phyloP scores from a whole-genome alignment of 2,329 filamentous ascomycete species.

The Alternaria arborescens region DNA sequence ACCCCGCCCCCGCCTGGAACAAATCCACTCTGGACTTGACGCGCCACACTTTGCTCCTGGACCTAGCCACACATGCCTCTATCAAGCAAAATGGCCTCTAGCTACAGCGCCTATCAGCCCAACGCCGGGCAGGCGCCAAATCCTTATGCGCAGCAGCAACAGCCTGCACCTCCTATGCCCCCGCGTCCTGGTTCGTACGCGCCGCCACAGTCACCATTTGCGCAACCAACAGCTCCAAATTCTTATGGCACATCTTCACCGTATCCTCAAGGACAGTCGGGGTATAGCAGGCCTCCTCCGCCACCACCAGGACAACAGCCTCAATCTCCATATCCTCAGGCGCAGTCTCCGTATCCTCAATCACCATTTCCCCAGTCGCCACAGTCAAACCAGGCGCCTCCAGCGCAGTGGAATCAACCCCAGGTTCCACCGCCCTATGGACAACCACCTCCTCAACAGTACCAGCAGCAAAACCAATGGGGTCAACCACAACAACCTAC shows the following conservation, averaged over 20 bases:
- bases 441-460: constrained; percentile 34
- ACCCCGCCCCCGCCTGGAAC: constrained; percentile 19
- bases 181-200: constrained; percentile 48
- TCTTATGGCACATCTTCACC: constrained; percentile 51
- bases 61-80: constrained; percentile 38
- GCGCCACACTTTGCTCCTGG: constrained; percentile 23
- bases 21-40: constrained; percentile 7
- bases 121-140: constrained; percentile 39
- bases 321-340: constrained; percentile 26
- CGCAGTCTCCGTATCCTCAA: constrained; percentile 30
- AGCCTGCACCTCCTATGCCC: constrained; percentile 40
- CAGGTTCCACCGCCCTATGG: constrained; percentile 46
- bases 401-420: constrained; percentile 32
- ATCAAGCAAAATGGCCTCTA: constrained; percentile 39
- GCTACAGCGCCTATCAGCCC: constrained; percentile 44
- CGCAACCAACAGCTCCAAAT: constrained; percentile 46
- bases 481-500: constrained; percentile 29
- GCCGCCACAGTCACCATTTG: constrained; percentile 54
- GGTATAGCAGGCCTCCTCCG: constrained; percentile 47
- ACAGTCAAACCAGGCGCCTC: constrained; percentile 29
- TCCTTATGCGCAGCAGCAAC: constrained; percentile 41
- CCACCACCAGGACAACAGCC: constrained; percentile 43
- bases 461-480: constrained; percentile 37
- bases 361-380: constrained; percentile 26
- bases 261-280: constrained; percentile 46